Percentiles rank a stretch among this genome's conserved stretches.
Evolutionary conservation across 225 moss, liverwort and hornwort genomes (phyloP).

Genomic region (Climacium dendroides): DNA sequence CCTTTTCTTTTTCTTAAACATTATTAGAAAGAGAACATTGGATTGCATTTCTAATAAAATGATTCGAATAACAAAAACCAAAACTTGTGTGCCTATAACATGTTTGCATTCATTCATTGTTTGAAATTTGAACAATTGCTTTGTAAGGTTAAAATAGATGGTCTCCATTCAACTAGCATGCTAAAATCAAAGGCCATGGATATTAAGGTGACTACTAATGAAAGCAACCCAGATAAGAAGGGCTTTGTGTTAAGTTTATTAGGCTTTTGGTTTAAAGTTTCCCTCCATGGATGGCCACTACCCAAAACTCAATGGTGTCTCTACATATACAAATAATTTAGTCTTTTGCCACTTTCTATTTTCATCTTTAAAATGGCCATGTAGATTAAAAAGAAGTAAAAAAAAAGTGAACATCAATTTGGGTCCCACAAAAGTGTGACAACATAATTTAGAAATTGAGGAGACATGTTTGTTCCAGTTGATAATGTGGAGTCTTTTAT

Average conservation of each 20-base stretch:
- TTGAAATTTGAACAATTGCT: neutral
- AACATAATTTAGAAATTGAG: neutral
- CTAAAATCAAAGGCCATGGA: neutral
- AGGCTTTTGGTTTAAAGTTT: neutral
- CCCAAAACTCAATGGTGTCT: rapidly evolving
- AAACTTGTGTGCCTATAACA: neutral
- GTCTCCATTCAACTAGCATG: neutral
- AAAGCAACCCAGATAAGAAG: neutral
- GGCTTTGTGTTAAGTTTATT: neutral
- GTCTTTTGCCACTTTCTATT: neutral
- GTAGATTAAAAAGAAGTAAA: neutral
- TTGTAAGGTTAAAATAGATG: neutral
- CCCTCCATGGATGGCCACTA: rapidly evolving
- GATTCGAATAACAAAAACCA: neutral
- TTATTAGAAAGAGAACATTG: neutral
- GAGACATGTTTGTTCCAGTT: too few relatives aligned
- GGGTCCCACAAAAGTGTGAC: rapidly evolving
- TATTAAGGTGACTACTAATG: neutral
- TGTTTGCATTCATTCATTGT: neutral
- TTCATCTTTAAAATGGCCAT: neutral
- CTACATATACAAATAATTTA: neutral
- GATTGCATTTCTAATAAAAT: neutral
- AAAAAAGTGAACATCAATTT: neutral
- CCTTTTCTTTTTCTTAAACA: neutral
- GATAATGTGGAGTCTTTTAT: neutral